Evolutionary conservation across 257 asterid species (phyloP).

Genomic region (Solanum tarijense): DNA sequence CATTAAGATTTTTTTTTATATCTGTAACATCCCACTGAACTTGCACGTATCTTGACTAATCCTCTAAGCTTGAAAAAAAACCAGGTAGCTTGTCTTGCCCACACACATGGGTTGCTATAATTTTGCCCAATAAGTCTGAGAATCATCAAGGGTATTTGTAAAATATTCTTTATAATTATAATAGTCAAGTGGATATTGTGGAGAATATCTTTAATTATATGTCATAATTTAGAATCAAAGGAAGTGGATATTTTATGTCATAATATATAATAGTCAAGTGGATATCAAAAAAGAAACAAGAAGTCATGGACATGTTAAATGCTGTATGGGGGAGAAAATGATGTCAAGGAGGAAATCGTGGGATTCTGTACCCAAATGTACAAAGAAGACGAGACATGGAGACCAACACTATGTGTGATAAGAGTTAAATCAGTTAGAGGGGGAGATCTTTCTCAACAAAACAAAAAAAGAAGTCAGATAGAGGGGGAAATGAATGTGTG

Average conservation of each 20-base stretch:
- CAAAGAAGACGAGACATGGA: not conserved
- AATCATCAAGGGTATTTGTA: not conserved
- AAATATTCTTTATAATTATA: not conserved
- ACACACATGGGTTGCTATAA: not conserved
- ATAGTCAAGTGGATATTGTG: not conserved
- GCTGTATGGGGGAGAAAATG: not conserved
- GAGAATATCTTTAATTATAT: not conserved
- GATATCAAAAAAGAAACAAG: not conserved
- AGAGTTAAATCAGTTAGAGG: not conserved
- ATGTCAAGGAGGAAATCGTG: not conserved
- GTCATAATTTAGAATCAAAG: not conserved
- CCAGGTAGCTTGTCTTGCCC: not conserved
- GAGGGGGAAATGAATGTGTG: not conserved
- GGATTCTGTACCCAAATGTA: not conserved
- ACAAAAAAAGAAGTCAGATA: no score
- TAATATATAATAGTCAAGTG: not conserved
- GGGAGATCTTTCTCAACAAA: not conserved
- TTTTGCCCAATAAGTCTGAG: not conserved
- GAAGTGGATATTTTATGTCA: not conserved
- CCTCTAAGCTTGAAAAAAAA: not conserved
- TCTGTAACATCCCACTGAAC: not conserved
- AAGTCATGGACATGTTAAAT: not conserved
- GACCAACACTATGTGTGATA: not conserved
- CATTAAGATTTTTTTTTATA: not conserved
- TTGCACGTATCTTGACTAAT: not conserved